These are phyloP conservation scores for Basipetospora chlamydospora DNA, from an alignment of 2,329 filamentous ascomycete species.

Conservation along the genomic window DNA sequence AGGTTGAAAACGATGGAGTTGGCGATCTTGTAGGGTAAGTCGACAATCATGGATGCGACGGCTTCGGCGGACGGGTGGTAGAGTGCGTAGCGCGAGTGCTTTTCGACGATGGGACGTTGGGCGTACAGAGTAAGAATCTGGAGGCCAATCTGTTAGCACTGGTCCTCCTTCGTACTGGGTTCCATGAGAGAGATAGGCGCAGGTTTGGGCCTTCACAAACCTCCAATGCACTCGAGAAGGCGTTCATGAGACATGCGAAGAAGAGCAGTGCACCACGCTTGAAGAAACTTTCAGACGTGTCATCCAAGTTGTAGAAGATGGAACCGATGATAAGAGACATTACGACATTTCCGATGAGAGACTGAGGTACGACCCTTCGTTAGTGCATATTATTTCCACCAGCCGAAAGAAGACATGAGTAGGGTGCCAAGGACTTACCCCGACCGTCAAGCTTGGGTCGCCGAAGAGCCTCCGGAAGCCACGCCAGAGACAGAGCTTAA, in stretches of 20 bases:
- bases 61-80: conserved; percentile 86
- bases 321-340: conserved; percentile 67
- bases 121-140: conserved; percentile 67
- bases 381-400: too few relatives aligned
- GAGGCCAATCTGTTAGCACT: conserved; percentile 17
- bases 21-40: conserved; percentile 69
- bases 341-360: conserved; percentile 55
- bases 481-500: conserved; percentile 66
- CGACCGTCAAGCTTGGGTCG: conserved; percentile 61
- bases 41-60: conserved; percentile 72
- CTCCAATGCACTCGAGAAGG: conserved; percentile 66
- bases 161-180: too few relatives aligned
- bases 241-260: conserved; percentile 78
- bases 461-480: conserved; percentile 64
- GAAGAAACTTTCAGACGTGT: conserved; percentile 59
- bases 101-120: conserved; percentile 84
- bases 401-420: not conserved
- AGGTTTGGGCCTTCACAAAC: too few relatives aligned
- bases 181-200: too few relatives aligned
- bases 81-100: conserved; percentile 72
- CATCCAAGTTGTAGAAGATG: conserved; percentile 64
- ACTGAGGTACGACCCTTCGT: conserved; percentile 12
- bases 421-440: conserved; percentile 11
- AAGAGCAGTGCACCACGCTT: conserved; percentile 68
- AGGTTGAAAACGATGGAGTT: conserved; percentile 68